Conservation (phyloP, 2,329 filamentous ascomycete species). For the Ophiocordyceps polyrhachis-furcata region DNA sequence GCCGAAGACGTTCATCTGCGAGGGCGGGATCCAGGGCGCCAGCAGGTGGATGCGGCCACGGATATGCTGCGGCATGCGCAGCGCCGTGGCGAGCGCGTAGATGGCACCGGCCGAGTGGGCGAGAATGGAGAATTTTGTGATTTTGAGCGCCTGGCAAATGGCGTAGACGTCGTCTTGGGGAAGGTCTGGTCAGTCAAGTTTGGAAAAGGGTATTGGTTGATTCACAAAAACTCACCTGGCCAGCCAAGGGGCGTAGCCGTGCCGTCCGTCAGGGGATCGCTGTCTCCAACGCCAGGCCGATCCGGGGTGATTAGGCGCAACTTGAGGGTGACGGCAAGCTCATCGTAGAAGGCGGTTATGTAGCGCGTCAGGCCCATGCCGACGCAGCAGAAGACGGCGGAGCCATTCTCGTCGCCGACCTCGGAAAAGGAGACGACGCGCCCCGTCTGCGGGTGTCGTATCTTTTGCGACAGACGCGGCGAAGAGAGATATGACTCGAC, state of each 20-base stretch:
- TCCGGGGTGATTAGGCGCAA: slow-evolving; percentile 85
- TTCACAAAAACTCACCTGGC: slow-evolving; percentile 58
- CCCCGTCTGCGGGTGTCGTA: slow-evolving; percentile 69
- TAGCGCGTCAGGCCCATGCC: slow-evolving; percentile 96
- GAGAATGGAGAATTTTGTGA: slow-evolving; percentile 89
- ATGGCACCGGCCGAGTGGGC: slow-evolving; percentile 97
- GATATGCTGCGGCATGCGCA: slow-evolving; percentile 92
- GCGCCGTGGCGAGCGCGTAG: slow-evolving; percentile 83
- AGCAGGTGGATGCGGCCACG: slow-evolving; percentile 85
- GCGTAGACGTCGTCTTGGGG: slow-evolving; percentile 60
- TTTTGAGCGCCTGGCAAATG: slow-evolving; percentile 80
- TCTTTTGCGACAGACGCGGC: slow-evolving; percentile 71
- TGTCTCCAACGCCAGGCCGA: slow-evolving; percentile 82
- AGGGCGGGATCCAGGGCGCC: slow-evolving; percentile 93
- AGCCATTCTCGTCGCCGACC: slow-evolving; percentile 81
- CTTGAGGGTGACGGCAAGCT: slow-evolving; percentile 74
- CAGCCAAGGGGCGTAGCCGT: slow-evolving; percentile 78
- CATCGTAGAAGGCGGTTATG: slow-evolving; percentile 93
- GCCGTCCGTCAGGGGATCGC: slow-evolving; percentile 65
- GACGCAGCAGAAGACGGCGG: slow-evolving; percentile 87
- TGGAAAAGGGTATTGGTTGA: not conserved
- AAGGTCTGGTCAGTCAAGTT: not conserved
- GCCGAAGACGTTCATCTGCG: slow-evolving; percentile 67
- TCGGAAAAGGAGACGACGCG: slow-evolving; percentile 90
- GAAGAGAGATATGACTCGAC: slow-evolving; percentile 73